These are phyloP conservation scores for Beverwykella pulmonaria DNA, from an alignment of 495 filamentous ascomycete species.

Conservation along the genomic window DNA sequence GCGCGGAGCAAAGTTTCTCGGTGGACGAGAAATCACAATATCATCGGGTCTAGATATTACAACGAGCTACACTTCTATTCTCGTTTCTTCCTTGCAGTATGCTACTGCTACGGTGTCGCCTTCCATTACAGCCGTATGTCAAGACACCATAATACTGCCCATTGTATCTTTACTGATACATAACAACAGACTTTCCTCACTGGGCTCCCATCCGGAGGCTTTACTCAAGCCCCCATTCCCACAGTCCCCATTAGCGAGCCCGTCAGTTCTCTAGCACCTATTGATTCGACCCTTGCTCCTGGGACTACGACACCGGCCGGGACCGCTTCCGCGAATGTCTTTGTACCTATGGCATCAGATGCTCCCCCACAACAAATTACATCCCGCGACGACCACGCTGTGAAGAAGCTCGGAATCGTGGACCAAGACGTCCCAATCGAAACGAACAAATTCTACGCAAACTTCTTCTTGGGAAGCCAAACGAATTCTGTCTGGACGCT, in stretches of 20 bases:
- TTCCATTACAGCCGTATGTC: constrained; percentile 32
- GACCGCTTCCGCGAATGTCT: constrained; percentile 39
- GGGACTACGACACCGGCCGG: constrained; percentile 31
- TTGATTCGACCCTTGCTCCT: constrained; percentile 36
- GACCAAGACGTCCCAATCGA: constrained; percentile 58
- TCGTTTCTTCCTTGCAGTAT: constrained; percentile 27
- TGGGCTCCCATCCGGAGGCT: constrained; percentile 24
- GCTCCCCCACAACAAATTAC: constrained; percentile 43
- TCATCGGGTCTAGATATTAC: constrained; percentile 24
- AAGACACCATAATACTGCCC: neutral
- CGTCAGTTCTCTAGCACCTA: constrained; percentile 26
- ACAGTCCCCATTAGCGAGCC: constrained; percentile 11
- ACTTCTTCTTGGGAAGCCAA: constrained; percentile 80
- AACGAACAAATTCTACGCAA: constrained; percentile 93
- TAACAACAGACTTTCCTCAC: constrained; percentile 27
- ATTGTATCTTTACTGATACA: neutral
- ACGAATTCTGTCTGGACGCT: constrained; percentile 73
- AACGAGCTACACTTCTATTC: constrained; percentile 31
- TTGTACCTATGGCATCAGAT: constrained; percentile 44
- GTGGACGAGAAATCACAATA: constrained; percentile 21
- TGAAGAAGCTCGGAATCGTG: constrained; percentile 40
- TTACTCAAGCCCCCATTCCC: constrained; percentile 25
- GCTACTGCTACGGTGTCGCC: constrained; percentile 26
- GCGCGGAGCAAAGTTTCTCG: constrained; percentile 2
- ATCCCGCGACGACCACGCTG: constrained; percentile 43